Conservation (phyloP, 345 rosid species). For the Melaleuca alternifolia region DNA sequence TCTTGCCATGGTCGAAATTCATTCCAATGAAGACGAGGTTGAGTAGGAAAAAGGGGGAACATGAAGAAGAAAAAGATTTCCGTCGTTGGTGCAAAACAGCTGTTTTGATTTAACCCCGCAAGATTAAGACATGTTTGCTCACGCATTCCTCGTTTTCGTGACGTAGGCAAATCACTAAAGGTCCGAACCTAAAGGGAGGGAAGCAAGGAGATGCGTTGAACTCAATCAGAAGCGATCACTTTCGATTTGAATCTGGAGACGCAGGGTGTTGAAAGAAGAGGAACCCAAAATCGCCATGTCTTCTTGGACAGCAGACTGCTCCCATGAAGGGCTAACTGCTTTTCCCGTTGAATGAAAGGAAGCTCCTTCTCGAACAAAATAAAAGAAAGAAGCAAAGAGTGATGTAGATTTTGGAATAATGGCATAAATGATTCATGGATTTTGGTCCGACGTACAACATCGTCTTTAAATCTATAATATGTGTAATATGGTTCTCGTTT, state of each 20-base stretch:
- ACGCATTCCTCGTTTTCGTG: neutral
- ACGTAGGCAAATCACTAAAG: neutral
- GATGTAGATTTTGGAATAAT: neutral
- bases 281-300: neutral
- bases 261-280: neutral
- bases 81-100: neutral
- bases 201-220: neutral
- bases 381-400: neutral
- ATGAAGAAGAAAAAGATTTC: neutral
- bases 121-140: accelerated
- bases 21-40: too few relatives aligned
- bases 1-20: too few relatives aligned
- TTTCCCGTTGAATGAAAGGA: neutral
- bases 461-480: too few relatives aligned
- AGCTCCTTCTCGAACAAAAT: neutral
- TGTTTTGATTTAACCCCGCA: neutral
- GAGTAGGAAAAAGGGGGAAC: too few relatives aligned
- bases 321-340: neutral
- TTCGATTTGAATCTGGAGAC: neutral
- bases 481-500: accelerated
- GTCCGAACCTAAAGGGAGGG: neutral
- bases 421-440: too few relatives aligned
- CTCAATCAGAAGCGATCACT: neutral
- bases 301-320: neutral
- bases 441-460: too few relatives aligned